Evolutionary conservation across 179 eudicot genomes (phyloP).

Genomic region (Dionaea muscipula): DNA sequence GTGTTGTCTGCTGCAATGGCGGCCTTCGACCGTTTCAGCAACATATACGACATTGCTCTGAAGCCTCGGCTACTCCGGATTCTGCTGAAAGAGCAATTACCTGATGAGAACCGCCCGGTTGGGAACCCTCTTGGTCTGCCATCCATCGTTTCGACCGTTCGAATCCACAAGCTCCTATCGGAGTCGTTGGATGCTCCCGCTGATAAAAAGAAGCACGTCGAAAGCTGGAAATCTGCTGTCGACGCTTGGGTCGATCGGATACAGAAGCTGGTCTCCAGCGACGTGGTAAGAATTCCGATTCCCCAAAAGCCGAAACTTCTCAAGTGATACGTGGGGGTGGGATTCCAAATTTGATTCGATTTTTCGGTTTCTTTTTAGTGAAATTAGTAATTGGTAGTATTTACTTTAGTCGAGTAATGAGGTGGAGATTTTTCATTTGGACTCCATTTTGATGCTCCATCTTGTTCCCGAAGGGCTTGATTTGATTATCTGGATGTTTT

Average conservation of each 20-base stretch:
- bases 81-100: slow-evolving; percentile 38
- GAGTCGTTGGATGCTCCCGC: slow-evolving; percentile 12
- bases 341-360: neutral
- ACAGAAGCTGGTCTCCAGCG: slow-evolving; percentile 34
- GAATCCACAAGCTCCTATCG: slow-evolving; percentile 43
- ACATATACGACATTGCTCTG: slow-evolving; percentile 47
- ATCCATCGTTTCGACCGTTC: slow-evolving; percentile 34
- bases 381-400: neutral
- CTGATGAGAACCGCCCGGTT: slow-evolving; percentile 37
- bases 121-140: slow-evolving; percentile 32
- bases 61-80: slow-evolving; percentile 52
- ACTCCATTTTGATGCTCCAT: neutral
- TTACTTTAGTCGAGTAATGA: too few relatives aligned
- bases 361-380: neutral
- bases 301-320: too few relatives aligned
- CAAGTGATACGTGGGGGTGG: neutral
- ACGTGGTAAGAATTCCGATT: slow-evolving; percentile 36
- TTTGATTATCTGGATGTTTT: neutral
- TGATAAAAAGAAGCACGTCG: slow-evolving; percentile 13
- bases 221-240: slow-evolving; percentile 49
- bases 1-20: slow-evolving; percentile 50
- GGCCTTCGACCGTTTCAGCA: slow-evolving; percentile 25
- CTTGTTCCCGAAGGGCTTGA: neutral
- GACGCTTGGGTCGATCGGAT: slow-evolving; percentile 60
- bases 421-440: neutral